Evolutionary conservation across 768 basidiomycete genomes (phyloP).

Genomic region (Floccularia luteovirens): DNA sequence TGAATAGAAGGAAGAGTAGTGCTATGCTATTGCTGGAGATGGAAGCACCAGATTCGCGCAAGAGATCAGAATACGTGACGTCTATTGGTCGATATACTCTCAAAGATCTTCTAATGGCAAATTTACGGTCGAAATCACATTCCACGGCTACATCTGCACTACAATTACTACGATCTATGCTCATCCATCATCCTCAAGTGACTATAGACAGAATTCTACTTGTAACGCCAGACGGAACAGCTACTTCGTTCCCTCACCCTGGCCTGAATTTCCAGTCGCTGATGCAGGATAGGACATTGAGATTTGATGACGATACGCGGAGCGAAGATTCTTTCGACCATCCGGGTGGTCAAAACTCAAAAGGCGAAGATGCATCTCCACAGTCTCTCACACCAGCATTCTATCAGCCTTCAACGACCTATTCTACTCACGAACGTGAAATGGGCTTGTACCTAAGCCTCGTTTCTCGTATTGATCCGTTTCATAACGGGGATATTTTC

Average conservation of each 20-base stretch:
- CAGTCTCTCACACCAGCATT: conserved; percentile 26
- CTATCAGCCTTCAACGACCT: conserved; percentile 63
- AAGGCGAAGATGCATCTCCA: conserved; percentile 14
- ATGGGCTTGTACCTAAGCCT: conserved; percentile 74
- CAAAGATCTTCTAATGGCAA: conserved; percentile 80
- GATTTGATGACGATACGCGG: background rate
- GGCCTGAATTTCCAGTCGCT: conserved; percentile 22
- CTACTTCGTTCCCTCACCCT: conserved; percentile 70
- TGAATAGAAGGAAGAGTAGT: conserved; percentile 69
- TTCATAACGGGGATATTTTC: conserved; percentile 61
- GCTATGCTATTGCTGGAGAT: conserved; percentile 88
- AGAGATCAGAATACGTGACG: conserved; percentile 76
- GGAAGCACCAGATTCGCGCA: conserved; percentile 67
- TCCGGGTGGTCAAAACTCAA: conserved; percentile 12
- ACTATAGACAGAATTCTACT: conserved; percentile 63
- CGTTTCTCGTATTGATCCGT: conserved; percentile 71
- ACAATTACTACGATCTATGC: conserved; percentile 72
- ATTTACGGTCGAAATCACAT: conserved; percentile 61
- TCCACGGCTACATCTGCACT: conserved; percentile 69
- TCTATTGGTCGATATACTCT: conserved; percentile 86
- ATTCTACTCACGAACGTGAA: conserved; percentile 78
- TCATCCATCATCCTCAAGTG: conserved; percentile 59
- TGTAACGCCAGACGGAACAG: conserved; percentile 59
- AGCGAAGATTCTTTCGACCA: background rate
- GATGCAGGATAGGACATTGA: too few relatives aligned